Evolutionary conservation across 345 rosid genomes (phyloP).

Genomic region (Brassica incana): DNA sequence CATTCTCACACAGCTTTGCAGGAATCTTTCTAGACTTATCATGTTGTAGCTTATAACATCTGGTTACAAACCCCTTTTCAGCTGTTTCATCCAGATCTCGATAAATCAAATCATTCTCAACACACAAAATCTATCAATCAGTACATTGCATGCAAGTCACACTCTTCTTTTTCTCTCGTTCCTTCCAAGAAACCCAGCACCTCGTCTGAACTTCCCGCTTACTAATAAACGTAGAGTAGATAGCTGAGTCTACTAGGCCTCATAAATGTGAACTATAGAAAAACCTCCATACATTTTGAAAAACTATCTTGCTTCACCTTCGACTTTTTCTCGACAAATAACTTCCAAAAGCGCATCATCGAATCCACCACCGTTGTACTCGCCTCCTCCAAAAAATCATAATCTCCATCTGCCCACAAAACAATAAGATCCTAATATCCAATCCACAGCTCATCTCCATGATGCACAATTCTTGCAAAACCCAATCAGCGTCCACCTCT

Average conservation of each 20-base stretch:
- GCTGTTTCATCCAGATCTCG: constrained; percentile 64
- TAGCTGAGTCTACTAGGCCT: constrained; percentile 44
- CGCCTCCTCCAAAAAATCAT: too few relatives aligned
- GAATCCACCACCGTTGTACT: too few relatives aligned
- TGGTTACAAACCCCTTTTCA: neutral
- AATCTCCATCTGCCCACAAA: too few relatives aligned
- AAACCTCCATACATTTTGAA: constrained; percentile 22
- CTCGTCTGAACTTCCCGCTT: constrained; percentile 56
- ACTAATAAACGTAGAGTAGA: constrained; percentile 60
- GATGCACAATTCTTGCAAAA: too few relatives aligned
- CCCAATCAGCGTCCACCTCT: too few relatives aligned
- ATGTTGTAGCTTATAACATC: constrained; percentile 62
- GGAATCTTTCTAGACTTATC: constrained; percentile 24
- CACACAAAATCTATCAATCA: constrained; percentile 57
- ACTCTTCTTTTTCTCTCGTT: constrained; percentile 55
- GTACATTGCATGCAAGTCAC: constrained; percentile 56
- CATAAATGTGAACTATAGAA: too few relatives aligned
- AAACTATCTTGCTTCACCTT: constrained; percentile 69
- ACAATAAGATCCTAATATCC: too few relatives aligned
- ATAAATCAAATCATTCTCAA: constrained; percentile 47
- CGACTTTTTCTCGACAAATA: constrained; percentile 2
- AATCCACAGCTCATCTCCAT: too few relatives aligned
- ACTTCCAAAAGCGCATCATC: too few relatives aligned
- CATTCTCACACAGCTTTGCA: too few relatives aligned
- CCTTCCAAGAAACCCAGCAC: constrained; percentile 52